phyloP scores from a whole-genome alignment of 352 stramenopile genomes.

The Aphanomyces cochlioides region DNA sequence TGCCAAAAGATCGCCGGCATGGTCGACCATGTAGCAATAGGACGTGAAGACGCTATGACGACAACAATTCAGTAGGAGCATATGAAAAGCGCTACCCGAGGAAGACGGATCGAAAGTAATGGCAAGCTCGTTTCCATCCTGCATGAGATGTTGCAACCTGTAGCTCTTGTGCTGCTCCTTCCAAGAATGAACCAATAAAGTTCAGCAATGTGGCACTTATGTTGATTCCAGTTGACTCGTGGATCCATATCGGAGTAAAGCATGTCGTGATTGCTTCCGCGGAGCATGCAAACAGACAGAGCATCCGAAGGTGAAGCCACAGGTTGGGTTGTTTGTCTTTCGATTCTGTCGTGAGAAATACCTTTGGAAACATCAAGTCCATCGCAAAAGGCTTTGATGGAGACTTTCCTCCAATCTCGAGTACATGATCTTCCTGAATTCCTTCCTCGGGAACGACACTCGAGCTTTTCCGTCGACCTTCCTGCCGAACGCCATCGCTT shows the following conservation, averaged over 20 bases:
- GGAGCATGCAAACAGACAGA: conserved; percentile 52
- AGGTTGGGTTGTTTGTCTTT: conserved; percentile 15
- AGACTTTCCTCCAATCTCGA: conserved; percentile 7
- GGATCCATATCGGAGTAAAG: conserved; percentile 54
- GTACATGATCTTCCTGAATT: not conserved
- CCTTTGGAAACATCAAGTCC: conserved; percentile 8
- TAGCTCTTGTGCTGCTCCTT: conserved; percentile 36
- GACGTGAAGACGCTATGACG: conserved; percentile 73
- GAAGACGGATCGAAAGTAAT: conserved; percentile 27
- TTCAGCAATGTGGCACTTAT: conserved; percentile 70
- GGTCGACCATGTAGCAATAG: conserved; percentile 86
- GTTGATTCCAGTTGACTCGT: conserved; percentile 38
- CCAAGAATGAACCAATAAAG: conserved; percentile 66
- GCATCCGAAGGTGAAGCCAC: not conserved
- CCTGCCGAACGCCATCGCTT: not conserved
- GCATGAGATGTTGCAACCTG: not conserved
- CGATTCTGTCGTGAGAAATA: conserved; percentile 17
- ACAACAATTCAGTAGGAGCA: not conserved
- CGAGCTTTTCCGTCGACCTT: not conserved
- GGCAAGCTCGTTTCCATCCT: conserved; percentile 20
- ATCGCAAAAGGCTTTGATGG: not conserved
- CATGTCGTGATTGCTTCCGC: conserved; percentile 80
- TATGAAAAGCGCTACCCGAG: conserved; percentile 14
- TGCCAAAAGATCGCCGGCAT: conserved; percentile 67
- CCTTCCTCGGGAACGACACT: not conserved